Base-by-base conservation (phyloP, 2,329 filamentous ascomycete genomes). In the Hymenoscyphus salicellus region DNA sequence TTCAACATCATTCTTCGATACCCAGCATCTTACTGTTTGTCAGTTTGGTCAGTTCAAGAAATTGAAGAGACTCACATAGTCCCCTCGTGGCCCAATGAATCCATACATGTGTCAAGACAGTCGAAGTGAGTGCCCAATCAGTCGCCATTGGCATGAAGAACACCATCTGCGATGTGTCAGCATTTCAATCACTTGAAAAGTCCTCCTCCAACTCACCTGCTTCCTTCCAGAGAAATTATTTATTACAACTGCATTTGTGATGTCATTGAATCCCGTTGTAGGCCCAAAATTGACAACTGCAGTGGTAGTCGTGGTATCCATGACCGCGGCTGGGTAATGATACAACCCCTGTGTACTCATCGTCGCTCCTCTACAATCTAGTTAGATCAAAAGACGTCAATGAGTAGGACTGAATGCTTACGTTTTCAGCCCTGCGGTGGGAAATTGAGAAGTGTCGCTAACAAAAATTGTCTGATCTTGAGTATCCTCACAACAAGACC, bases 261-360 rank as follows among this genome's bases (percentile, higher is more conserved):
- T 74, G 6, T 58, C 71, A 2, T 74, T 65, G 64, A 78, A 80
- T 8, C 74, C 72, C 3, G 78, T 79, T 64, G 78, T 78, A 14
- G 79, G 73, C 5, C 75, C 79, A 70, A 86, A 86, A n/a, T 79
- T 75, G 6, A 84, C 84, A 66, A 87, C 78, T 56, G 82, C 76
- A 72, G 78, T 82, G n/a, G 85, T 83, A 2, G 80, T 82, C n/a
- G 77, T 80, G 3, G 82, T 70, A 71, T 87, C 80, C 60, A 76
- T 82, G 69, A 88, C 83, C 28, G 74, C 77, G 23, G 84, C 83
- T 10, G 85, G 83, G 71, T 85, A 85, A 71, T 88, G 85, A 75
- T 79, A 88, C 20, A 88, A 79, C 26, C 82, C 82, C 33, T 76
- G 63, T 20, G 81, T 84, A 68, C 78, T 82, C 46, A 84, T 76